Evolutionary conservation across 2,329 filamentous ascomycete species (phyloP).

Genomic region (Aureobasidium sp.): DNA sequence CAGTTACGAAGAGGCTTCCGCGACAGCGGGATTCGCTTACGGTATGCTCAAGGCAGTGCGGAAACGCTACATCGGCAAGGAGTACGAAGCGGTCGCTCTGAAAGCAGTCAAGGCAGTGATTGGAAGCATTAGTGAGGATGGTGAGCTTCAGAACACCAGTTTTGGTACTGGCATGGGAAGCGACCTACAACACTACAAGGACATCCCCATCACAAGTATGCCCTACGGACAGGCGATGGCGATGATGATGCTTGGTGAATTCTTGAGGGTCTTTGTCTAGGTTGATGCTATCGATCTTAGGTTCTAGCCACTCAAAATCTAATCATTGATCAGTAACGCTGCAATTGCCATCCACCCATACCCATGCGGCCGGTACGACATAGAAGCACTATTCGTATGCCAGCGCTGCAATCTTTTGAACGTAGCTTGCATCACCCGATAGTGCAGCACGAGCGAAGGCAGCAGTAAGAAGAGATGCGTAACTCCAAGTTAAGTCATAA

Average conservation of each 20-base stretch:
- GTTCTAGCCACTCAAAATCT: neutral
- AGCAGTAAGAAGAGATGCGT: slow-evolving; percentile 29
- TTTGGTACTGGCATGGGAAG: slow-evolving; percentile 75
- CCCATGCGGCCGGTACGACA: neutral
- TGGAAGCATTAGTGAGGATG: slow-evolving; percentile 56
- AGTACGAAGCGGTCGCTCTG: slow-evolving; percentile 56
- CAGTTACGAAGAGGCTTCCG: slow-evolving; percentile 69
- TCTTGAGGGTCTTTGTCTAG: slow-evolving; percentile 54
- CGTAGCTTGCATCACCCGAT: neutral
- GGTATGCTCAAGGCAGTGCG: slow-evolving; percentile 68
- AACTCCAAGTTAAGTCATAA: slow-evolving; percentile 30
- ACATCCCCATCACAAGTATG: slow-evolving; percentile 72
- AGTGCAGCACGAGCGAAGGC: slow-evolving; percentile 25
- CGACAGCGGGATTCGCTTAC: slow-evolving; percentile 74
- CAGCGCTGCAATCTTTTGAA: neutral
- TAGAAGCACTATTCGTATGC: neutral
- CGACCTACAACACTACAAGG: slow-evolving; percentile 66
- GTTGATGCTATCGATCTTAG: slow-evolving; percentile 1
- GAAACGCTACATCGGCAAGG: slow-evolving; percentile 59
- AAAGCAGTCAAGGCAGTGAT: slow-evolving; percentile 62
- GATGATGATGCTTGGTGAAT: slow-evolving; percentile 73
- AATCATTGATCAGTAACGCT: slow-evolving; percentile 3
- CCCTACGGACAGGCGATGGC: slow-evolving; percentile 81
- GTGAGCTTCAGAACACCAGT: slow-evolving; percentile 66
- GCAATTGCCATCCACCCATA: neutral